These are phyloP conservation scores for Backusella tuberculispora DNA, from an alignment of 192 early-diverging fungal genomes.

Conservation along the genomic window DNA sequence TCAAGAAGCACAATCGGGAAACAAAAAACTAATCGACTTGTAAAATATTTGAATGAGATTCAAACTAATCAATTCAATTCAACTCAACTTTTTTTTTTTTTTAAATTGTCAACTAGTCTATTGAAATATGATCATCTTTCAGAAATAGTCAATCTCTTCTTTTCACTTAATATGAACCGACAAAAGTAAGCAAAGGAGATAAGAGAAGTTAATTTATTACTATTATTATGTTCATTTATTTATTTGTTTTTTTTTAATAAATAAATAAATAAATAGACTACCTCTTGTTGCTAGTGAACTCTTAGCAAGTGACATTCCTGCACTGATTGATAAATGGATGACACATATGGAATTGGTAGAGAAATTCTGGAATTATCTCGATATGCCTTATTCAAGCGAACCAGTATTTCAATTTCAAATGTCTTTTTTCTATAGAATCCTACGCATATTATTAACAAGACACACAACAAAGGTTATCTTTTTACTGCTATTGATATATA, in stretches of 20 bases:
- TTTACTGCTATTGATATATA: background rate
- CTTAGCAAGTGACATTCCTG: constrained; percentile 22
- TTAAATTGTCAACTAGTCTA: background rate
- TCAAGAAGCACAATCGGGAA: constrained; percentile 94
- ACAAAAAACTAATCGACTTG: constrained; percentile 88
- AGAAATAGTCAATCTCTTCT: constrained; percentile 4
- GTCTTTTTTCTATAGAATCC: constrained; percentile 24
- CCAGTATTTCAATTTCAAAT: background rate
- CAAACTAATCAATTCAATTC: background rate
- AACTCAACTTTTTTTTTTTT: background rate
- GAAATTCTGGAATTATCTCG: constrained; percentile 22
- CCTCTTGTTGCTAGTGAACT: constrained; percentile 25
- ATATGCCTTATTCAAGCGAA: constrained; percentile 4
- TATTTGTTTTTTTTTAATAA: background rate
- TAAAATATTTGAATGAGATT: constrained; percentile 38
- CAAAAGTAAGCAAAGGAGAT: background rate
- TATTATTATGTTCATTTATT: background rate
- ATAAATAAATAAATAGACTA: background rate
- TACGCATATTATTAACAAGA: constrained; percentile 15
- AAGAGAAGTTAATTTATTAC: background rate
- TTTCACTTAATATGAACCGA: constrained; percentile 12
- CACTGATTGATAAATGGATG: constrained; percentile 14
- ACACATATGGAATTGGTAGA: constrained; percentile 9
- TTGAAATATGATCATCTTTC: constrained; percentile 11
- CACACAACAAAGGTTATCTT: constrained; percentile 19